These are phyloP conservation scores for Dionaea muscipula DNA, from an alignment of 179 eudicot genomes.

Conservation along the genomic window DNA sequence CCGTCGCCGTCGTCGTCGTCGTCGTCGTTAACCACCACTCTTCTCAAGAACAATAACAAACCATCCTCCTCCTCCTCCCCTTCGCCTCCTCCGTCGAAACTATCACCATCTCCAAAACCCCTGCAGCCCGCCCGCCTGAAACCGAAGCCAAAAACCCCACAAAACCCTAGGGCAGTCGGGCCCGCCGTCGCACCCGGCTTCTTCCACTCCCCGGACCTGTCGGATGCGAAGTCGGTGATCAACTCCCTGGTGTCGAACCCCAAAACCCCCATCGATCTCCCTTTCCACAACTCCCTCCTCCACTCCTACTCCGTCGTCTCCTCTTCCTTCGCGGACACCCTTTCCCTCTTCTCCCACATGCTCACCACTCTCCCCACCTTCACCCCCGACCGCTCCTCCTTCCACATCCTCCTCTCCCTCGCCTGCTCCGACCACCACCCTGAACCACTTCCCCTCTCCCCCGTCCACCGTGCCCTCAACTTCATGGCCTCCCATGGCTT, in stretches of 20 bases:
- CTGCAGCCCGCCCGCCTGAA: slow-evolving; percentile 6
- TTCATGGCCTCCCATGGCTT: slow-evolving; percentile 41
- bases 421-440: slow-evolving; percentile 23
- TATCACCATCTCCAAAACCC: slow-evolving; percentile 9
- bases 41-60: slow-evolving; percentile 16
- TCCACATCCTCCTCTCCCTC: slow-evolving; percentile 35
- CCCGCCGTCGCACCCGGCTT: slow-evolving; percentile 9
- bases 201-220: slow-evolving; percentile 41
- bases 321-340: slow-evolving; percentile 35
- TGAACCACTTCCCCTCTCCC: slow-evolving; percentile 19
- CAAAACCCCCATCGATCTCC: slow-evolving; percentile 20
- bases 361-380: slow-evolving; percentile 37
- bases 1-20: too few relatives aligned
- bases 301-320: slow-evolving; percentile 40
- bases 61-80: slow-evolving; percentile 6
- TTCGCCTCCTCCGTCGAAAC: too few relatives aligned
- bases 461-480: slow-evolving; percentile 24
- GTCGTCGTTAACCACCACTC: too few relatives aligned
- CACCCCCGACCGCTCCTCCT: slow-evolving; percentile 50
- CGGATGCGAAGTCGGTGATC: slow-evolving; percentile 57
- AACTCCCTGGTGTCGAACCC: slow-evolving; percentile 31
- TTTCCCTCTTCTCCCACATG: slow-evolving; percentile 47
- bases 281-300: slow-evolving; percentile 39
- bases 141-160: slow-evolving; percentile 19
- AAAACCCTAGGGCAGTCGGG: slow-evolving; percentile 11